Percentiles rank a stretch among this genome's conserved stretches.
phyloP scores from a whole-genome alignment of 768 basidiomycete species.

The Cystobasidiopsis lactophilus region DNA sequence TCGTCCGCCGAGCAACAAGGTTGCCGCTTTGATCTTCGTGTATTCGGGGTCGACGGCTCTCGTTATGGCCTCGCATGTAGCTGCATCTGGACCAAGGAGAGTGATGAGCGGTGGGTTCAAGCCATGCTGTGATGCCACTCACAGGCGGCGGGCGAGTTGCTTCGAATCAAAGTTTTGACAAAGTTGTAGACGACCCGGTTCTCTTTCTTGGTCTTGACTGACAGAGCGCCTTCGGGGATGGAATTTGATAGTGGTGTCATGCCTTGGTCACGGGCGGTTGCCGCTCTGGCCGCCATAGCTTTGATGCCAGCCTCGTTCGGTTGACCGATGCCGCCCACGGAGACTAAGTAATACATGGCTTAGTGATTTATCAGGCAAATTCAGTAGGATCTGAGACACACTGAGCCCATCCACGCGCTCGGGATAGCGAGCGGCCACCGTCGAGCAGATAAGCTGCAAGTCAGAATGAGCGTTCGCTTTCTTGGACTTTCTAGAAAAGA shows the following conservation, averaged over 20 bases:
- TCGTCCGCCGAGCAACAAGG: constrained; percentile 2
- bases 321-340: neutral
- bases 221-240: constrained; percentile 5
- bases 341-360: neutral
- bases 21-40: neutral
- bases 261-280: neutral
- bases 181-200: constrained; percentile 4
- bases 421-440: neutral
- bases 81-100: neutral
- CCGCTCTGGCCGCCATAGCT: constrained; percentile 2
- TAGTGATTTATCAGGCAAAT: neutral
- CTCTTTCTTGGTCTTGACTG: neutral
- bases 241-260: constrained; percentile 2
- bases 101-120: too few species aligned
- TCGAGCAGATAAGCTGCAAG: neutral
- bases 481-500: neutral
- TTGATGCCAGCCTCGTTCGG: neutral
- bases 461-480: neutral
- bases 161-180: constrained; percentile 2
- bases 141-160: constrained; percentile 3
- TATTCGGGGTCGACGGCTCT: neutral
- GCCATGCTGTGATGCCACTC: too few species aligned
- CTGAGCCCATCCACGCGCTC: constrained; percentile 1
- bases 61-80: constrained; percentile 3
- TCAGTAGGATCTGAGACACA: neutral